These are phyloP conservation scores for Aspergillus nanangensis DNA, from an alignment of 495 filamentous ascomycete species.

Conservation along the genomic window DNA sequence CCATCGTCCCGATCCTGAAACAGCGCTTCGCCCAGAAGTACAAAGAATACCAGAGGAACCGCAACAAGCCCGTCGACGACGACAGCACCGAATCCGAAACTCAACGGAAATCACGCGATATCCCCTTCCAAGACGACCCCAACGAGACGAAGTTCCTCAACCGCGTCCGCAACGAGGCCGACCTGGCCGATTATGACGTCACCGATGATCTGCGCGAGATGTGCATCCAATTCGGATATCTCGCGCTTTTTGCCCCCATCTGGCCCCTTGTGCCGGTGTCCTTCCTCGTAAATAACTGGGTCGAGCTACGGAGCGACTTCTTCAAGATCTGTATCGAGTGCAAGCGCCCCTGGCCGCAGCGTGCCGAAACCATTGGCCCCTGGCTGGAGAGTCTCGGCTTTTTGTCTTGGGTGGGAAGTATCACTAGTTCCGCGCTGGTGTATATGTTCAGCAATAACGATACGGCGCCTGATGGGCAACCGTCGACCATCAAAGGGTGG, in stretches of 20 bases:
- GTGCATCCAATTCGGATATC: constrained; percentile 90
- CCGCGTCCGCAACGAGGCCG: constrained; percentile 82
- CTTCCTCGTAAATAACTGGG: constrained; percentile 94
- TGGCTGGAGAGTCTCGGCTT: constrained; percentile 88
- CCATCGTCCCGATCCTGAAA: constrained; percentile 80
- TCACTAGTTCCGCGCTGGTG: constrained; percentile 78
- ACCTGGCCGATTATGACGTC: constrained; percentile 81
- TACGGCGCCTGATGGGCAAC: constrained; percentile 49
- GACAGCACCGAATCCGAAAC: constrained; percentile 13
- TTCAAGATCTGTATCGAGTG: constrained; percentile 91
- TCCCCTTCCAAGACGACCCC: constrained; percentile 46
- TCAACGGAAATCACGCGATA: constrained; percentile 13
- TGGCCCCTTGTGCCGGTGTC: constrained; percentile 88
- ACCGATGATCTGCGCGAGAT: constrained; percentile 88
- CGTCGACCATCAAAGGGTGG: constrained; percentile 70
- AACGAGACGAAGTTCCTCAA: constrained; percentile 75
- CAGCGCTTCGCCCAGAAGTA: constrained; percentile 68
- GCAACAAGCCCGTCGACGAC: constrained; percentile 16
- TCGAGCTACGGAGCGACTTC: constrained; percentile 89
- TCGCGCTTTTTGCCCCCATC: constrained; percentile 87
- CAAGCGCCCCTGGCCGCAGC: constrained; percentile 79
- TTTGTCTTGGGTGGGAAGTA: constrained; percentile 84
- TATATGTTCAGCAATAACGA: constrained; percentile 77
- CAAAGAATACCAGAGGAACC: constrained; percentile 50
- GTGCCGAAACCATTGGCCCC: constrained; percentile 89